Evolutionary conservation across 1,284 basidiomycete species (phyloP).

Genomic region (Ustilago curta): DNA sequence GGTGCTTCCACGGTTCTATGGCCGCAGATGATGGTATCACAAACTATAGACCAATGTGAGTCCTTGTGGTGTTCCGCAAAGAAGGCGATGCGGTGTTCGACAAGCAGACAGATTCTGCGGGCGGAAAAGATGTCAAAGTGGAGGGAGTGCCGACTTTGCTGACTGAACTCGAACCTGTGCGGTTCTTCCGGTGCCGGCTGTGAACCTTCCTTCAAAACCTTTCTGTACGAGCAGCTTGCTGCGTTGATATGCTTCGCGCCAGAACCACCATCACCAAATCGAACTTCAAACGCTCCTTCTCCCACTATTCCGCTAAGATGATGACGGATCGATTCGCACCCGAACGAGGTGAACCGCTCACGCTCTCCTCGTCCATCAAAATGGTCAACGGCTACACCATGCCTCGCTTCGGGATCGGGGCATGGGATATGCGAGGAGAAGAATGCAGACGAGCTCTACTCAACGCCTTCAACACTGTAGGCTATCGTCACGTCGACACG

Average conservation of each 20-base stretch:
- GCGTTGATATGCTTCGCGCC: not conserved
- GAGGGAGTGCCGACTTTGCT: too few relatives aligned
- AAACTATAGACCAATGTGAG: too few relatives aligned
- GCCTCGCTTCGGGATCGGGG: constrained; percentile 53
- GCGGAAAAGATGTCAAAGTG: too few relatives aligned
- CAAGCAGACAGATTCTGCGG: too few relatives aligned
- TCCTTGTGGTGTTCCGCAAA: too few relatives aligned
- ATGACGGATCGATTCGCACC: constrained; percentile 33
- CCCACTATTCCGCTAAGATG: constrained; percentile 9
- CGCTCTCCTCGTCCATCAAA: constrained; percentile 31
- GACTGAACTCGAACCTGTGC: too few relatives aligned
- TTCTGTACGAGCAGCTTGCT: too few relatives aligned
- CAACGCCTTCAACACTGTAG: constrained; percentile 37
- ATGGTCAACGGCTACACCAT: constrained; percentile 42
- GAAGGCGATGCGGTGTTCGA: too few relatives aligned
- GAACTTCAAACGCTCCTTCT: too few relatives aligned
- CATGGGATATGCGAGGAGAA: constrained; percentile 45
- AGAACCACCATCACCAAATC: constrained; percentile 1
- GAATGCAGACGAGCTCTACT: constrained; percentile 34
- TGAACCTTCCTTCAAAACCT: too few relatives aligned
- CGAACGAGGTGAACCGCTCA: constrained; percentile 19
- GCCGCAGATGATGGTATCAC: constrained; percentile 74
- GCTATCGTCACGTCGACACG: constrained; percentile 71
- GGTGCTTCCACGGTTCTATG: constrained; percentile 83
- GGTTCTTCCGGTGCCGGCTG: too few relatives aligned